These are phyloP conservation scores for Globisporangium nodosum DNA, from an alignment of 352 stramenopile genomes.

Conservation along the genomic window DNA sequence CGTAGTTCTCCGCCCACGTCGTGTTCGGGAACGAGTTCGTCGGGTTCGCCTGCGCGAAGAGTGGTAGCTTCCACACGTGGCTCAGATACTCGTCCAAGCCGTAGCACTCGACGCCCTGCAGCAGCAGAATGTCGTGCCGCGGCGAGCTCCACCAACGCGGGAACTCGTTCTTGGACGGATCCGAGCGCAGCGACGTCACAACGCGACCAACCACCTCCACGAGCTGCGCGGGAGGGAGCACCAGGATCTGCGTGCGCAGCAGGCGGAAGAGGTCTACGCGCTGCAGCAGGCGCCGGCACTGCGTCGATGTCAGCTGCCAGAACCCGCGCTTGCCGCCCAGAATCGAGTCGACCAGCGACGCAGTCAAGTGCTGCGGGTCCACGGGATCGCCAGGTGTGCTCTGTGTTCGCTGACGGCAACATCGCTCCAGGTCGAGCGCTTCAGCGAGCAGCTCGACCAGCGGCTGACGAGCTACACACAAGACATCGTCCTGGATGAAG, in stretches of 20 bases:
- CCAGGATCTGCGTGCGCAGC: slow-evolving; percentile 64
- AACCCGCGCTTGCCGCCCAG: slow-evolving; percentile 54
- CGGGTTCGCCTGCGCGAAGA: slow-evolving; percentile 47
- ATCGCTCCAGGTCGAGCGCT: slow-evolving; percentile 54
- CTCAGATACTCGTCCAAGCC: slow-evolving; percentile 66
- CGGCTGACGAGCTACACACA: slow-evolving; percentile 34
- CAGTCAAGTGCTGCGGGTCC: slow-evolving; percentile 5
- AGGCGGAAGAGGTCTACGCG: slow-evolving; percentile 79
- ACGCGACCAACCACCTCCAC: slow-evolving; percentile 53
- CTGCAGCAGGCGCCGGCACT: slow-evolving; percentile 58
- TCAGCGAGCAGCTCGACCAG: slow-evolving; percentile 46
- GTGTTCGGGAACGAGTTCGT: slow-evolving; percentile 36
- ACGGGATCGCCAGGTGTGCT: background rate
- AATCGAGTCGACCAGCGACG: slow-evolving; percentile 27
- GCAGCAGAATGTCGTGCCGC: slow-evolving; percentile 69
- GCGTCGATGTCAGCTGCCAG: slow-evolving; percentile 52
- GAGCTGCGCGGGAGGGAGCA: slow-evolving; percentile 56
- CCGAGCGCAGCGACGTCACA: slow-evolving; percentile 22
- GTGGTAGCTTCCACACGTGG: slow-evolving; percentile 61
- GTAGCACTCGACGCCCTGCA: slow-evolving; percentile 81
- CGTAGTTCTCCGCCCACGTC: slow-evolving; percentile 80
- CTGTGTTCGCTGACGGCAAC: slow-evolving; percentile 35
- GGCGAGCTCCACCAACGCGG: slow-evolving; percentile 75
- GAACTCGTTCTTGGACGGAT: slow-evolving; percentile 19
- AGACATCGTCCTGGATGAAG: slow-evolving; percentile 50